Evolutionary conservation across 805 yeast genomes (phyloP), one percentile per base, ranked within the genome.

Genomic region (Candida pseudofarinosa): DNA sequence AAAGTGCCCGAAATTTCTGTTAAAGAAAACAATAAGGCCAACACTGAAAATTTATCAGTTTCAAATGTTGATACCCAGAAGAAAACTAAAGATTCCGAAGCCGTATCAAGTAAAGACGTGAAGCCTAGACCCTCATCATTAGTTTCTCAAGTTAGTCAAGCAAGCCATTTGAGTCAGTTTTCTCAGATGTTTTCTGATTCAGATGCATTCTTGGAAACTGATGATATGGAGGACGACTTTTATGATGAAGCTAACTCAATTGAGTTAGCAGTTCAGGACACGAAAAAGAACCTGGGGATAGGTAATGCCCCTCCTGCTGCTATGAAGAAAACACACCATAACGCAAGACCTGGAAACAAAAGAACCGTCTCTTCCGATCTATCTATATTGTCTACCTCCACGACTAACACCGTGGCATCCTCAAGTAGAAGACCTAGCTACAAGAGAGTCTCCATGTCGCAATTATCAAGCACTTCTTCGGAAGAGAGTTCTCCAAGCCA

Each of bases 121-220:
- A 51, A 60, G 41, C 49, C 63, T 4, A 52, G 76, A 41, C 76
- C 76, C 5, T 60, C 68, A 14, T 67, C 73, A 1, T 60, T 70
- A 58, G 54, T 69, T 12, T 65, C 72, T 2, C 73, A 69, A 49
- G 50, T 60, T 12, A 61, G 68, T 52, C 73, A 67, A 49, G 47
- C 62, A 20, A 64, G 71, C 48, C 73, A 69, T 38, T 45, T 63
- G 33, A 63, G 71, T 53, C 75, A 71, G 43, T 51, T 68, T 46
- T 69, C 71, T 6, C 62, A 71, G 14, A 65, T 66, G 67, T 46
- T 68, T 53, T 67, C 74, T 3, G 76, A 67, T 41, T 63, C 69
- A 3, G 76, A 69, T 28, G 57, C 60, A 38, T 47, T 67, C 43
- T 71, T 63, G 33, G 74, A 64, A 36, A 62, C 73, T 2, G 74